phyloP scores from a whole-genome alignment of 768 basidiomycete genomes.

The Mycena capillaripes region DNA sequence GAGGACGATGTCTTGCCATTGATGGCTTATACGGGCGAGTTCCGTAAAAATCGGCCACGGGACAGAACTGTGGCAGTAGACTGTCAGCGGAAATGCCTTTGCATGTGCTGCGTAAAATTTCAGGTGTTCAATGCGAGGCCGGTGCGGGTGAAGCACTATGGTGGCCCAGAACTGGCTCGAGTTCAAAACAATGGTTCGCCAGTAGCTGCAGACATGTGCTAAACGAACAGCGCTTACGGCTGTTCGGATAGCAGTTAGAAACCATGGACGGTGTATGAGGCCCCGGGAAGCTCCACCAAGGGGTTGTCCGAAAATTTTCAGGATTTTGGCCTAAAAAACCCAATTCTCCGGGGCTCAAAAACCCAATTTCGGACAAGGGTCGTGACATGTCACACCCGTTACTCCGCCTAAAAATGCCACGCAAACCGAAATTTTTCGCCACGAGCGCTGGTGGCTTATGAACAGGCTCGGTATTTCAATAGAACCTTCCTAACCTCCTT shows the following conservation, averaged over 20 bases:
- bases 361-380: no score
- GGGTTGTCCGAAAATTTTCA: no score
- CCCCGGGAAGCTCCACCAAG: no score
- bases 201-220: slow-evolving; percentile 29
- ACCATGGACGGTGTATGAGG: no score
- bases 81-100: not conserved
- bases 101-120: slow-evolving; percentile 11
- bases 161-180: slow-evolving; percentile 24
- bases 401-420: no score
- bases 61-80: not conserved
- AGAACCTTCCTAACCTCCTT: no score
- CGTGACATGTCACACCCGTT: no score
- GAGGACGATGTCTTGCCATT: slow-evolving; percentile 19
- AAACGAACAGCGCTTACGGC: not conserved
- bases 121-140: not conserved
- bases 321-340: no score
- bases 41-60: not conserved
- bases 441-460: no score
- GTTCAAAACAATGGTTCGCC: slow-evolving; percentile 18
- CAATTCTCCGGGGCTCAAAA: no score
- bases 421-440: no score
- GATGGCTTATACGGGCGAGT: slow-evolving; percentile 11
- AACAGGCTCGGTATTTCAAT: no score
- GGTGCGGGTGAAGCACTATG: not conserved
- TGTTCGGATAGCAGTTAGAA: not conserved